Conservation (phyloP, 2,329 filamentous ascomycete species). For the Monosporascus sp. region DNA sequence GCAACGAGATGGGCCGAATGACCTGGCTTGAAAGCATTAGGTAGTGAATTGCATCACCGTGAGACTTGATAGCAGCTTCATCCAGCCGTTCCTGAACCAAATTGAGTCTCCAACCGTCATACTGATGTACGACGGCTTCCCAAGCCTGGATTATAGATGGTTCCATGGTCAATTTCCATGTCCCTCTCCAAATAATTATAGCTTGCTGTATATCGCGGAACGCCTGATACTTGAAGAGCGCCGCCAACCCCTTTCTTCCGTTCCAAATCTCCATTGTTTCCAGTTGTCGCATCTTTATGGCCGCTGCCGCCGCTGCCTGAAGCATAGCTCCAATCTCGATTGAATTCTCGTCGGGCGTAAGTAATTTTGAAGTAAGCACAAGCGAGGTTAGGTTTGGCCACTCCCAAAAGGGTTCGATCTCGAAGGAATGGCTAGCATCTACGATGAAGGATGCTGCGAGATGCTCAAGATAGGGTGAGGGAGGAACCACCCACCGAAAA, state of each 20-base stretch:
- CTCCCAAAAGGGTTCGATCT: constrained; percentile 14
- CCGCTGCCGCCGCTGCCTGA: constrained; percentile 17
- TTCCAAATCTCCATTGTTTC: constrained; percentile 31
- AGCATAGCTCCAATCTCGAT: constrained; percentile 18
- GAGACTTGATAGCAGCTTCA: constrained; percentile 23
- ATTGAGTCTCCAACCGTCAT: constrained; percentile 11
- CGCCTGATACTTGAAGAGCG: constrained; percentile 25
- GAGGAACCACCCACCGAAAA: too few species aligned
- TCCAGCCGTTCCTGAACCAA: constrained; percentile 17
- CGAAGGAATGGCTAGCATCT: constrained; percentile 26
- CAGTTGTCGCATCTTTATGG: constrained; percentile 26
- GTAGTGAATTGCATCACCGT: constrained; percentile 25
- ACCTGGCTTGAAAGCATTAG: constrained; percentile 22
- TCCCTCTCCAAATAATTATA: constrained; percentile 22
- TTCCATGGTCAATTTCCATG: constrained; percentile 22
- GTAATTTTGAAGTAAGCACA: constrained; percentile 24
- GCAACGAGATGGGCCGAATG: constrained; percentile 28
- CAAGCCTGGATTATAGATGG: constrained; percentile 19
- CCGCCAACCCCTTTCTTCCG: constrained; percentile 24
- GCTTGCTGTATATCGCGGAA: constrained; percentile 5
- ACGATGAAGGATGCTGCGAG: constrained; percentile 25
- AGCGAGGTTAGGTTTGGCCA: constrained; percentile 28
- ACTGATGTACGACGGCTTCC: constrained; percentile 19
- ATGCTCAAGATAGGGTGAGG: too few species aligned
- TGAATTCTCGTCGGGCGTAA: constrained; percentile 15